Evolutionary conservation across 179 eudicot species (phyloP), one percentile per base, ranked within the genome.

Genomic region (Vitellaria paradoxa): DNA sequence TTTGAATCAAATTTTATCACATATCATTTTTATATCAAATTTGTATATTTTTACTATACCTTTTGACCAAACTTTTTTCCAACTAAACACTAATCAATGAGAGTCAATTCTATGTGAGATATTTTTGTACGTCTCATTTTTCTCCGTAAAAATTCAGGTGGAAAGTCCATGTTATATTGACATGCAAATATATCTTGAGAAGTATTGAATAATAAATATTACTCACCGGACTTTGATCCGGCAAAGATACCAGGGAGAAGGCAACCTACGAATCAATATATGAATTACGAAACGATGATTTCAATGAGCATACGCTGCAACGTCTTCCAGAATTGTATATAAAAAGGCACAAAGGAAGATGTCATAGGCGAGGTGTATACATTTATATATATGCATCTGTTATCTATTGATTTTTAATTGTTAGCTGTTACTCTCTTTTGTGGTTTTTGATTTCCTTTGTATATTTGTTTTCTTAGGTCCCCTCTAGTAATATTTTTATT

Each of bases 171-270:
- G n/a, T n/a, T n/a, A n/a, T n/a, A n/a, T n/a, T n/a, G n/a, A n/a
- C n/a, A n/a, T n/a, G n/a, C n/a, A n/a, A n/a, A n/a, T n/a, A n/a
- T n/a, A n/a, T n/a, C n/a, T n/a, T n/a, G 97, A 50, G 92, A 94
- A 65, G 97, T 94, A 0, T 71, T 94, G 60, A n/a, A n/a, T n/a
- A 95, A 95, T 86, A 95, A 95, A 79, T 95, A 93, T 76, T 95
- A 95, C 74, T 97, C 98, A 26, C 97, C 99, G 84, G 98, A 93
- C 65, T 93, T 95, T 76, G 99, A 93, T 86, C 99, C 99, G 78
- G 89, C 97, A 37, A 91, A 93, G 84, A 90, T 96, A 20, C 98
- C 98, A 0, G 77, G 98, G 68, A 74, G 96, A 55, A 77, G 86
- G 67, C 95, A 88, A 79, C 97, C 90, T 0, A 91, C 93, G 63